A percentile compares a stretch with the other conserved stretches of the same genome.
Conservation (phyloP, 148 eudicot genomes). For the Heliamphora exappendiculata region DNA sequence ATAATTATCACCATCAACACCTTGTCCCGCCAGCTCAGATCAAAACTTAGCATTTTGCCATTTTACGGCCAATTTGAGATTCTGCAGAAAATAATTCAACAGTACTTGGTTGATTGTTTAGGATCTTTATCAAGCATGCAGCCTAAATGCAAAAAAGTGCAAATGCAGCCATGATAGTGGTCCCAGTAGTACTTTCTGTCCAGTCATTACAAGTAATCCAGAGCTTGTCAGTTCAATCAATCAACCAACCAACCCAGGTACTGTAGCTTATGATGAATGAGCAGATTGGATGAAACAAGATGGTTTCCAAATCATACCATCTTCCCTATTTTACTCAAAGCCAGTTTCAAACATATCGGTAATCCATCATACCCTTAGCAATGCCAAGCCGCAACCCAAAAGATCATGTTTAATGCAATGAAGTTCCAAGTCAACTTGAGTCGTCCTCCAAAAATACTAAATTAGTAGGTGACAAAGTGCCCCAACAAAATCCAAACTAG, state of each 20-base stretch:
- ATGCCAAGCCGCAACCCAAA: neutral
- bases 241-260: neutral
- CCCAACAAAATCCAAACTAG: neutral
- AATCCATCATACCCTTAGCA: neutral
- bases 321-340: neutral
- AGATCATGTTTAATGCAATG: neutral
- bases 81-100: neutral
- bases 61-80: neutral
- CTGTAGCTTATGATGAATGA: neutral
- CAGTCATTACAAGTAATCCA: neutral
- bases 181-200: too few relatives aligned
- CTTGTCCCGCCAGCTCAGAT: neutral
- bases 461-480: neutral
- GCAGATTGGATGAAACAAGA: conserved; percentile 3
- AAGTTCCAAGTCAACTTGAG: neutral
- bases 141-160: neutral
- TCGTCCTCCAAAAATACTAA: neutral
- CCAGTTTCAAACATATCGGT: neutral
- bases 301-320: neutral
- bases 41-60: neutral
- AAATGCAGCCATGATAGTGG: neutral
- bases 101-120: neutral
- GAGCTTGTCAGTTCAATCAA: neutral
- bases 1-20: neutral
- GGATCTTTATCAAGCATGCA: neutral